Conservation (phyloP, 1,139 yeast genomes). For the Yueomyces sp. region DNA sequence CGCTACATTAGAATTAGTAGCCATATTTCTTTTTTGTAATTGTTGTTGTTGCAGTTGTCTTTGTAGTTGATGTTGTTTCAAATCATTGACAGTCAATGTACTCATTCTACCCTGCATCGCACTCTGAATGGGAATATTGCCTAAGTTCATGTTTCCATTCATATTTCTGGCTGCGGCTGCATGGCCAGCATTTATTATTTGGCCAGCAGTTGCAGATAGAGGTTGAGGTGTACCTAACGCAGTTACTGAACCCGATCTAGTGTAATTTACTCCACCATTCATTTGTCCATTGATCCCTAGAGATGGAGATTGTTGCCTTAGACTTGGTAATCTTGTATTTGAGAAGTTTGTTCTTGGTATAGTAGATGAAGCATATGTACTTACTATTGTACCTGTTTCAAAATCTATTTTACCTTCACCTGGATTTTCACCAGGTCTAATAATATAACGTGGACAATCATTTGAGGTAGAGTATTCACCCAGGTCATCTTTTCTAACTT, state of each 20-base stretch:
- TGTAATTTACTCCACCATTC: background rate
- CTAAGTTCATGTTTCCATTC: background rate
- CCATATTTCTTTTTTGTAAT: conserved; percentile 10
- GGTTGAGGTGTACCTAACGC: background rate
- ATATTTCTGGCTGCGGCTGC: background rate
- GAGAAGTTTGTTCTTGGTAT: conserved; percentile 13
- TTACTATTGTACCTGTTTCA: conserved; percentile 19
- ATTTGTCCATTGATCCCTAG: background rate
- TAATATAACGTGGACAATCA: conserved; percentile 50
- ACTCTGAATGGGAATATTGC: background rate
- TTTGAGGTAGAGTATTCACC: conserved; percentile 57
- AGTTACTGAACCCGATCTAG: background rate
- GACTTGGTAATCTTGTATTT: conserved; percentile 12
- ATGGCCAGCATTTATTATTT: background rate
- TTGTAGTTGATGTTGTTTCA: conserved; percentile 12
- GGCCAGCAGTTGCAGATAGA: background rate
- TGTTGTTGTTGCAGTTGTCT: conserved; percentile 13
- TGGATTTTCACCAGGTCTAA: conserved; percentile 30
- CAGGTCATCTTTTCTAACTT: conserved; percentile 62
- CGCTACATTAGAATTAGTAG: conserved; percentile 14
- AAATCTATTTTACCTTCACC: conserved; percentile 23
- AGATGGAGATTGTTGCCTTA: conserved; percentile 6
- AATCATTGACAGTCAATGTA: conserved; percentile 11
- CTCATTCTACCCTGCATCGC: background rate
- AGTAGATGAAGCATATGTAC: conserved; percentile 12